Conservation (phyloP, 2,329 filamentous ascomycete species). For the Dactylella cylindrospora region DNA sequence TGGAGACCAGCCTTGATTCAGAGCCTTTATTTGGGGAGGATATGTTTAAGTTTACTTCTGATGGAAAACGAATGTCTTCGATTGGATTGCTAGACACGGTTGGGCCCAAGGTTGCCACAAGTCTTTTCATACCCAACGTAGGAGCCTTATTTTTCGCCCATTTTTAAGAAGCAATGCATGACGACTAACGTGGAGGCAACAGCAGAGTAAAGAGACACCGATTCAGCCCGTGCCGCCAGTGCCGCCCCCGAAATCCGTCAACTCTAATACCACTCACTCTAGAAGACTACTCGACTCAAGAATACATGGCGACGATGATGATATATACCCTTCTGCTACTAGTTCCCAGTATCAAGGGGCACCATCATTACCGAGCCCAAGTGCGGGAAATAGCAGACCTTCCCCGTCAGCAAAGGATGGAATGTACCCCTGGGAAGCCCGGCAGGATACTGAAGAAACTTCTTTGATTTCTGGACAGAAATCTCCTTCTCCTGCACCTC, state of each 20-base stretch:
- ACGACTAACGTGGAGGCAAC: constrained; percentile 41
- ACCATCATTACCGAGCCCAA: constrained; percentile 31
- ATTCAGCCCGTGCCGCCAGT: constrained; percentile 33
- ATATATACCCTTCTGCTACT: constrained; percentile 32
- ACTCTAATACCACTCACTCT: constrained; percentile 7
- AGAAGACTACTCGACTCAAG: constrained; percentile 29
- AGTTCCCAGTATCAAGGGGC: constrained; percentile 27
- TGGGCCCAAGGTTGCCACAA: constrained; percentile 48
- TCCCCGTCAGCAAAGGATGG: constrained; percentile 35
- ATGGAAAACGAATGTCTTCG: constrained; percentile 46
- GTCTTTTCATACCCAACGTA: constrained; percentile 47
- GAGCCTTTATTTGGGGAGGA: constrained; percentile 49
- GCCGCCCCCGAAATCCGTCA: constrained; percentile 37
- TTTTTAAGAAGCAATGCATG: constrained; percentile 30
- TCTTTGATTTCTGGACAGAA: constrained; percentile 38
- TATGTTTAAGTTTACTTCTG: constrained; percentile 48
- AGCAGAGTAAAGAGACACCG: constrained; percentile 41
- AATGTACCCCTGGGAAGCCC: constrained; percentile 41
- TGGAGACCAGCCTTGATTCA: constrained; percentile 49
- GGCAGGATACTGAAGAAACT: constrained; percentile 34
- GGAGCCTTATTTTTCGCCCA: not conserved
- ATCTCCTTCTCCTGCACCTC: constrained; percentile 27
- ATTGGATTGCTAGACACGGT: constrained; percentile 47
- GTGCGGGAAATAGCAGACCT: constrained; percentile 18
- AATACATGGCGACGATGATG: constrained; percentile 41